Conservation (phyloP, 2,329 filamentous ascomycete species). For the Colletotrichum caudatum region DNA sequence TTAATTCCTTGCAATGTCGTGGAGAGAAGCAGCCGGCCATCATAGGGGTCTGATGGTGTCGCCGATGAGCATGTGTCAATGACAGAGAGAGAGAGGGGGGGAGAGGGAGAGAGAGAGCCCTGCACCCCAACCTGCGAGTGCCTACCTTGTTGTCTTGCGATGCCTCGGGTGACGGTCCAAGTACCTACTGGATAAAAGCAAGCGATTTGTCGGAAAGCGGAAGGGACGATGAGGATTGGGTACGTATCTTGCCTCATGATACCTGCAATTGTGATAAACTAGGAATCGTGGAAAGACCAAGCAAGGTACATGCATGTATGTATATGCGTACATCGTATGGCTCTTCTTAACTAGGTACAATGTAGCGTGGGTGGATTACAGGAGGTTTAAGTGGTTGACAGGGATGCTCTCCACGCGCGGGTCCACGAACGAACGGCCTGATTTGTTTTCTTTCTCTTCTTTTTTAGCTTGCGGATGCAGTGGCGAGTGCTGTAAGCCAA, state of each 20-base stretch:
- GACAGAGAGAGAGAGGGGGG: not conserved
- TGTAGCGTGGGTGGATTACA: conserved; percentile 19
- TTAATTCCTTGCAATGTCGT: conserved; percentile 1
- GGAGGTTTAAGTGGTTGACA: conserved; percentile 38
- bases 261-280: not conserved
- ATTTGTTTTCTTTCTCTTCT: too few relatives aligned
- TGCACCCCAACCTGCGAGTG: not conserved
- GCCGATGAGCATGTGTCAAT: not conserved
- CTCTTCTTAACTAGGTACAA: not conserved
- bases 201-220: conserved; percentile 1
- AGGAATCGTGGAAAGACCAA: conserved; percentile 15
- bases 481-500: not conserved
- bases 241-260: not conserved
- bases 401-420: conserved; percentile 35
- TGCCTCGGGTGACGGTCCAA: not conserved
- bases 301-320: conserved; percentile 9
- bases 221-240: not conserved
- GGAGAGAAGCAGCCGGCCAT: not conserved
- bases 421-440: conserved; percentile 27
- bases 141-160: not conserved
- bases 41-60: not conserved
- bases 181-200: not conserved
- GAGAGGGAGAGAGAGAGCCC: too few relatives aligned
- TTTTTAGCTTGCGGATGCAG: not conserved
- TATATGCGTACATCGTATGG: not conserved